phyloP scores from a whole-genome alignment of 2,329 filamentous ascomycete genomes.

The Amesomyces nigricolor region DNA sequence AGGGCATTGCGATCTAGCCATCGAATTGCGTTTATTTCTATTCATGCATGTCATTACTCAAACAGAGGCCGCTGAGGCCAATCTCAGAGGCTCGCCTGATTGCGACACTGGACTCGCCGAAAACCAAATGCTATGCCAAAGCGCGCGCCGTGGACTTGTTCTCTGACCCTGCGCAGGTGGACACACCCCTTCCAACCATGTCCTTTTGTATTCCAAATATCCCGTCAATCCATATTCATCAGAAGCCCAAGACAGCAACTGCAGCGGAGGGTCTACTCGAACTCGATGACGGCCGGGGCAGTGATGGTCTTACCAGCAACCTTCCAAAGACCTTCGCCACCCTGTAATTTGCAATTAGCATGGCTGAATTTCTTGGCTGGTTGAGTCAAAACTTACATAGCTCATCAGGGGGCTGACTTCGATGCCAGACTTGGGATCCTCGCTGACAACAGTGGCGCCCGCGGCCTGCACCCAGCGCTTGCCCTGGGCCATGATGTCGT shows the following conservation, averaged over 20 bases:
- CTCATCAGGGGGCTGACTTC: constrained; percentile 91
- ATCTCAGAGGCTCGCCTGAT: not conserved
- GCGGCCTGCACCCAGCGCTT: constrained; percentile 77
- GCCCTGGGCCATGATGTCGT: constrained; percentile 85
- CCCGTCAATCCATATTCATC: not conserved
- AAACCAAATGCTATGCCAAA: not conserved
- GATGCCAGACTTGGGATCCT: constrained; percentile 59
- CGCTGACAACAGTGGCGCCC: constrained; percentile 67
- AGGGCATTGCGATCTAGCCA: not conserved
- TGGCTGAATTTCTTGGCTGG: not conserved
- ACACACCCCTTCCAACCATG: not conserved
- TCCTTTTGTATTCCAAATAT: not conserved
- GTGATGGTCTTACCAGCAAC: constrained; percentile 48
- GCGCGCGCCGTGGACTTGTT: not conserved
- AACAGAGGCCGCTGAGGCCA: not conserved
- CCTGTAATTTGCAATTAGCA: constrained; percentile 36
- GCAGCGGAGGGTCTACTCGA: constrained; percentile 29
- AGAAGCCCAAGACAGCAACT: not conserved
- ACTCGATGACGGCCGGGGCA: constrained; percentile 48
- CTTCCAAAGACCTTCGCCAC: constrained; percentile 57
- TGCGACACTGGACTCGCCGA: not conserved
- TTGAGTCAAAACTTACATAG: constrained; percentile 62
- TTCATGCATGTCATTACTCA: not conserved
- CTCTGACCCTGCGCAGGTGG: not conserved
- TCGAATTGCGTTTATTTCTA: not conserved